Percentiles rank a stretch among this genome's conserved stretches.
phyloP scores from a whole-genome alignment of 2,329 filamentous ascomycete species.

The Coniella lustricola region DNA sequence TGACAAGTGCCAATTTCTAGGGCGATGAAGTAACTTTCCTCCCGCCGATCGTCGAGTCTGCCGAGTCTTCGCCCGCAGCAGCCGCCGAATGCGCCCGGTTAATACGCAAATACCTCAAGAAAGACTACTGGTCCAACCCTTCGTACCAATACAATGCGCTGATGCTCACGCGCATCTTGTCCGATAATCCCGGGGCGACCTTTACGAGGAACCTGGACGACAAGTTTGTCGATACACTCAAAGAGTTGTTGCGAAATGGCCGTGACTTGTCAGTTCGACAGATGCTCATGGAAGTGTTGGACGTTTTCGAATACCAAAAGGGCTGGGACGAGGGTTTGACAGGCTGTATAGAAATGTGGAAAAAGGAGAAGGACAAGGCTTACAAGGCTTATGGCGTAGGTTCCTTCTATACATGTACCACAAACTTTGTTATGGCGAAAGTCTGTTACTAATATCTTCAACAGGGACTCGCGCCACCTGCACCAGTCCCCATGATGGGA shows the following conservation, averaged over 20 bases:
- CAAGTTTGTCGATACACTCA: slow-evolving; percentile 71
- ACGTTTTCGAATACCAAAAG: slow-evolving; percentile 67
- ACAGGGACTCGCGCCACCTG: slow-evolving; percentile 20
- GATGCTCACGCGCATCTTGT: slow-evolving; percentile 88
- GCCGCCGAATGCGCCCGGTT: slow-evolving; percentile 73
- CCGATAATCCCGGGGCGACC: slow-evolving; percentile 81
- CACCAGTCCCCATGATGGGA: slow-evolving; percentile 32
- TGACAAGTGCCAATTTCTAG: slow-evolving; percentile 30
- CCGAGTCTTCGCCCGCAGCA: slow-evolving; percentile 83
- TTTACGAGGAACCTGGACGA: slow-evolving; percentile 89
- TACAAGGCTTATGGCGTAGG: slow-evolving; percentile 45
- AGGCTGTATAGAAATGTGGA: slow-evolving; percentile 78
- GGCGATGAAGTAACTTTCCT: slow-evolving; percentile 89
- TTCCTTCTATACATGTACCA: slow-evolving; percentile 1
- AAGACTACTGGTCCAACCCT: slow-evolving; percentile 57
- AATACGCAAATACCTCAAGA: slow-evolving; percentile 75
- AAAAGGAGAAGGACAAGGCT: slow-evolving; percentile 69
- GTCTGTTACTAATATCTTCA: slow-evolving; percentile 1
- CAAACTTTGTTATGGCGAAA: background rate
- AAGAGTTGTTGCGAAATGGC: slow-evolving; percentile 64
- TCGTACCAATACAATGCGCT: slow-evolving; percentile 90
- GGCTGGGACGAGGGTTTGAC: slow-evolving; percentile 65
- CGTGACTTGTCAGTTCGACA: slow-evolving; percentile 73
- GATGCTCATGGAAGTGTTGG: slow-evolving; percentile 80
- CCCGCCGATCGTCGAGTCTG: slow-evolving; percentile 86